Evolutionary conservation across 83 land plant genomes (phyloP).

Genomic region (Thuja plicata): DNA sequence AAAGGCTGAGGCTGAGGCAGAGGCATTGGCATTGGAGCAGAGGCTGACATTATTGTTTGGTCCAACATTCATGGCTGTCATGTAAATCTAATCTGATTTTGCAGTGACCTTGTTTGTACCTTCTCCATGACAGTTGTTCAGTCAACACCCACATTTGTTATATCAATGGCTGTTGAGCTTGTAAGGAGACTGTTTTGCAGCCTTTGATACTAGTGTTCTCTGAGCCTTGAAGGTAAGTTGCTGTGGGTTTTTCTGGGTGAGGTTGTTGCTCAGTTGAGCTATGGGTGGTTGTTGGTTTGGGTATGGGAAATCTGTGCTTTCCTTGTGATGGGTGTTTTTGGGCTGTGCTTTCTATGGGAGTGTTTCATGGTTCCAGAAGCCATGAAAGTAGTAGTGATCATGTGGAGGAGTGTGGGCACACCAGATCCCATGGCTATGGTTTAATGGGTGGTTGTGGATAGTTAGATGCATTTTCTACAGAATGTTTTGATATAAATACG

Average conservation of each 20-base stretch:
- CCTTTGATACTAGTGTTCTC: not conserved
- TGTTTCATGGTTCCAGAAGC: not conserved
- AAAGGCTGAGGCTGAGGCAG: not conserved
- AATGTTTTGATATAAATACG: not conserved
- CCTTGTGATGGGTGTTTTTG: not conserved
- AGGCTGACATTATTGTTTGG: conserved; percentile 2
- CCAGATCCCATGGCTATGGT: not conserved
- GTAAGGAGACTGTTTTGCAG: not conserved
- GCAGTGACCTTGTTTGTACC: not conserved
- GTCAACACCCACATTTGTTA: not conserved
- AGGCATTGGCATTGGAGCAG: not conserved
- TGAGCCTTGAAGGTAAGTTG: not conserved
- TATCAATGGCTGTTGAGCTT: not conserved
- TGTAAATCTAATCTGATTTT: not conserved
- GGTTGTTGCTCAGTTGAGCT: too few species aligned
- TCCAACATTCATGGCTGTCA: conserved; percentile 4
- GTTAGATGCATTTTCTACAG: not conserved
- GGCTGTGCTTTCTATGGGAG: too few species aligned
- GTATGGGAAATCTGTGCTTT: not conserved
- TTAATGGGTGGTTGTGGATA: not conserved
- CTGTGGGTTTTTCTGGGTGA: not conserved
- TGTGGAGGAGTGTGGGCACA: not conserved
- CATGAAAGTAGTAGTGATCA: not conserved
- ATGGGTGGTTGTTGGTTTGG: not conserved
- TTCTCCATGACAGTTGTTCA: not conserved